Evolutionary conservation across 2,329 filamentous ascomycete species (phyloP).

Genomic region (Cadophora gregata): DNA sequence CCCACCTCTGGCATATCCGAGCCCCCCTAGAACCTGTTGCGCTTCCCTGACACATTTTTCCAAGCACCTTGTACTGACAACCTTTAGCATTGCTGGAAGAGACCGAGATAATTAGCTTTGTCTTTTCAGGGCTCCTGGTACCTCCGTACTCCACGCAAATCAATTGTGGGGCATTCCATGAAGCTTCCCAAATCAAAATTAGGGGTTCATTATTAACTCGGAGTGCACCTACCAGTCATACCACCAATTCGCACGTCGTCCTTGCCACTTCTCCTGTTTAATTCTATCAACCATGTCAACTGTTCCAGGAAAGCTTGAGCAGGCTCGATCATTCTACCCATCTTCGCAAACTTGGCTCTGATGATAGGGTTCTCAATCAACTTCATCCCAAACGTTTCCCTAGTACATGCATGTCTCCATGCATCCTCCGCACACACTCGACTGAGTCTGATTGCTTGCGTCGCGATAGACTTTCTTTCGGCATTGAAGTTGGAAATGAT

Average conservation of each 20-base stretch:
- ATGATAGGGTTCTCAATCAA: constrained; percentile 65
- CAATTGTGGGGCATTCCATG: not conserved
- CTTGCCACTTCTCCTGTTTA: constrained; percentile 30
- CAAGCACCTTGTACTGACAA: constrained; percentile 57
- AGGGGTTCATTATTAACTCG: not conserved
- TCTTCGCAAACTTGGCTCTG: constrained; percentile 62
- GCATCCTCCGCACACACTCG: constrained; percentile 61
- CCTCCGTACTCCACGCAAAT: too few species aligned
- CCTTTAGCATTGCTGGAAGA: constrained; percentile 52
- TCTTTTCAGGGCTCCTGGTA: not conserved
- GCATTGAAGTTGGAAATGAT: constrained; percentile 67
- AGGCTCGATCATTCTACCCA: constrained; percentile 64
- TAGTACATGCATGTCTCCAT: constrained; percentile 55
- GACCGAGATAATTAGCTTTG: not conserved
- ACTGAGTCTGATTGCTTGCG: constrained; percentile 61
- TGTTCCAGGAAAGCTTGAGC: constrained; percentile 68
- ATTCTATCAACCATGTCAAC: constrained; percentile 52
- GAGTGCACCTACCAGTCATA: constrained; percentile 45
- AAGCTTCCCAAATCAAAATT: not conserved
- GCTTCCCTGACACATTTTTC: constrained; percentile 60
- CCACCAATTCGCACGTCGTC: constrained; percentile 53
- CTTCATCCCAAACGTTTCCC: constrained; percentile 64
- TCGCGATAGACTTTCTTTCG: constrained; percentile 64
- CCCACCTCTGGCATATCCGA: constrained; percentile 56
- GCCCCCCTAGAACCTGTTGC: constrained; percentile 60